These are phyloP conservation scores for Leptographium flavum DNA, from an alignment of 2,329 filamentous ascomycete genomes.

Conservation along the genomic window DNA sequence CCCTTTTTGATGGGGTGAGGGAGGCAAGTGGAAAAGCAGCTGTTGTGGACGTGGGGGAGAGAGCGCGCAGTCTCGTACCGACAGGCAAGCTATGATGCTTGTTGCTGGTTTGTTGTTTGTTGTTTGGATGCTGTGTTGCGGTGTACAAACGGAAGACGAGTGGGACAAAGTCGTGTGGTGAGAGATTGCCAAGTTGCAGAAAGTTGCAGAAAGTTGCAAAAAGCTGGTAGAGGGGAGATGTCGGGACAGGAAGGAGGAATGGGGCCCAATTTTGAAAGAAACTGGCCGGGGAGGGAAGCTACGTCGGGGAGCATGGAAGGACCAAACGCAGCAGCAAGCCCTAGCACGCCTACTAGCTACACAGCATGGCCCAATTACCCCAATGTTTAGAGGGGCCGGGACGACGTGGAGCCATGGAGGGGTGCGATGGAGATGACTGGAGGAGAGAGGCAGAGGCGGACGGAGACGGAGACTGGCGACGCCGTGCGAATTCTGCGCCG, in stretches of 20 bases:
- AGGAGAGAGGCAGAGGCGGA: no score
- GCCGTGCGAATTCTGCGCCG: no score
- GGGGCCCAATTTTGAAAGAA: neutral
- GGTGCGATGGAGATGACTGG: neutral
- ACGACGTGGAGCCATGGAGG: neutral
- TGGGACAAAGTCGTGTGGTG: constrained; percentile 1
- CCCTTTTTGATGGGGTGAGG: constrained; percentile 6
- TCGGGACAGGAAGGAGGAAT: neutral
- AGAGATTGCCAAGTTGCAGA: neutral
- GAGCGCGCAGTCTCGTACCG: no score
- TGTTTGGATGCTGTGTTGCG: no score
- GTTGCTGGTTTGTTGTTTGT: no score
- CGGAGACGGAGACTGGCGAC: neutral
- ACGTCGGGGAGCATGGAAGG: neutral
- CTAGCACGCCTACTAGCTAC: neutral
- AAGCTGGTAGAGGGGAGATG: neutral
- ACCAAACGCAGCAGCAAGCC: neutral
- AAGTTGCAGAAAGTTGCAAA: neutral
- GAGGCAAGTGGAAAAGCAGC: constrained; percentile 6
- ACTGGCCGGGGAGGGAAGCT: neutral
- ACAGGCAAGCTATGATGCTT: no score
- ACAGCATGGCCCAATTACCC: no score
- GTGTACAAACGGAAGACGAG: neutral
- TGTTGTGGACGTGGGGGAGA: neutral
- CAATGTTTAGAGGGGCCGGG: neutral